These are phyloP conservation scores for Dactylella cylindrospora DNA, from an alignment of 2,329 filamentous ascomycete genomes.

Conservation along the genomic window DNA sequence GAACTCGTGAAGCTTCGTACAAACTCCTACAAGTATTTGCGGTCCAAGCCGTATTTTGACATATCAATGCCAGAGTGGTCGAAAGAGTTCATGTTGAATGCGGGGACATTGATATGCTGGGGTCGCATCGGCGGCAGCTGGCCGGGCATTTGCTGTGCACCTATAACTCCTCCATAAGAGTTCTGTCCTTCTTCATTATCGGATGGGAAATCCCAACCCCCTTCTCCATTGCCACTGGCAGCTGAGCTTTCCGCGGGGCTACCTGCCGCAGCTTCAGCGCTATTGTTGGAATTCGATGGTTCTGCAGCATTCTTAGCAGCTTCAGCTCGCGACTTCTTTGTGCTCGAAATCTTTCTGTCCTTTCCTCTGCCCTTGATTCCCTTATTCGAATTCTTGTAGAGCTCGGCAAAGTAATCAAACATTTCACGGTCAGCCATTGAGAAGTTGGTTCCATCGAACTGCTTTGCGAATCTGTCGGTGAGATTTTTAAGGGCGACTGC, in stretches of 20 bases:
- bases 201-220: conserved; percentile 27
- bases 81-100: conserved; percentile 34
- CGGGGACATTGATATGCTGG: conserved; percentile 34
- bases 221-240: conserved; percentile 29
- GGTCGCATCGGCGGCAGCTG: conserved; percentile 41
- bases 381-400: conserved; percentile 99
- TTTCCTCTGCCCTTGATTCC: conserved; percentile 96
- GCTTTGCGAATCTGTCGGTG: conserved; percentile 68
- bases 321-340: conserved; percentile 46
- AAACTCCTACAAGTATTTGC: neutral
- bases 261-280: conserved; percentile 6
- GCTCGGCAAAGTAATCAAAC: conserved; percentile 76
- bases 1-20: neutral
- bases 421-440: conserved; percentile 70
- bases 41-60: conserved; percentile 27
- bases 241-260: conserved; percentile 38
- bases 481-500: conserved; percentile 69
- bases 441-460: conserved; percentile 65
- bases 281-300: conserved; percentile 20
- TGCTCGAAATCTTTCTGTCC: conserved; percentile 65
- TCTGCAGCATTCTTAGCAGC: conserved; percentile 45
- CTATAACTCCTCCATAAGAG: conserved; percentile 38
- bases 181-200: conserved; percentile 41
- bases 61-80: conserved; percentile 23
- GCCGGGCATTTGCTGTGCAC: conserved; percentile 36